phyloP scores from a whole-genome alignment of 371 early-diverging fungal species.

The Mucor lusitanicus region DNA sequence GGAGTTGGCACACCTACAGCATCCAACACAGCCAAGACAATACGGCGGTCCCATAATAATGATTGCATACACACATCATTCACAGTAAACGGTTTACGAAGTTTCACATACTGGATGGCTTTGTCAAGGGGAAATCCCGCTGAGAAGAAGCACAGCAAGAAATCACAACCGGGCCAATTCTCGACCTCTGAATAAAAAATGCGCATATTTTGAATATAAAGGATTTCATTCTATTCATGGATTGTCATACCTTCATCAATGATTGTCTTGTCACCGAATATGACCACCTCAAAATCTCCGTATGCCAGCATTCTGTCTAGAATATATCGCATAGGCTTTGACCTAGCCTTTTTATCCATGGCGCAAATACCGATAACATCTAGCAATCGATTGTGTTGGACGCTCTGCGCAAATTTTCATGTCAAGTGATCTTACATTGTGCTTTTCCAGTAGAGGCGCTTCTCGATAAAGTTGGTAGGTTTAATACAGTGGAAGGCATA shows the following conservation, averaged over 20 bases:
- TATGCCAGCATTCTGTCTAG: slow-evolving; percentile 76
- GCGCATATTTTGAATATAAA: not conserved
- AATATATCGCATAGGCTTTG: slow-evolving; percentile 96
- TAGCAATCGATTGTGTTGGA: slow-evolving; percentile 15
- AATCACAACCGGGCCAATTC: slow-evolving; percentile 96
- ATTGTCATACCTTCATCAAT: slow-evolving; percentile 81
- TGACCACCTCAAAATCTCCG: slow-evolving; percentile 84
- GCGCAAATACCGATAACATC: slow-evolving; percentile 90
- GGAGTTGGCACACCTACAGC: slow-evolving; percentile 90
- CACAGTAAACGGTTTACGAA: slow-evolving; percentile 85
- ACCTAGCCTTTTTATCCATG: slow-evolving; percentile 93
- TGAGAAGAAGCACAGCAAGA: slow-evolving; percentile 96
- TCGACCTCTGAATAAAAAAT: slow-evolving; percentile 62
- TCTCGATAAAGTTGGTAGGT: not conserved
- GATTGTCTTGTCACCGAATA: slow-evolving; percentile 97
- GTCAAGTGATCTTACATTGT: not conserved
- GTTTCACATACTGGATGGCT: slow-evolving; percentile 86
- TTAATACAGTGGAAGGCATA: not conserved
- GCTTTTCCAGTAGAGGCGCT: not conserved
- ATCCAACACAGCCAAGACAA: slow-evolving; percentile 86
- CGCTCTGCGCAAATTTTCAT: not conserved
- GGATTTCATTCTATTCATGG: not conserved
- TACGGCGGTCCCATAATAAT: slow-evolving; percentile 89
- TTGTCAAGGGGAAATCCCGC: slow-evolving; percentile 95
- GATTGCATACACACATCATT: slow-evolving; percentile 94